Percentiles rank a stretch among this genome's conserved stretches.
phyloP scores from a whole-genome alignment of 768 basidiomycete genomes.

The Amanita brunnescens region DNA sequence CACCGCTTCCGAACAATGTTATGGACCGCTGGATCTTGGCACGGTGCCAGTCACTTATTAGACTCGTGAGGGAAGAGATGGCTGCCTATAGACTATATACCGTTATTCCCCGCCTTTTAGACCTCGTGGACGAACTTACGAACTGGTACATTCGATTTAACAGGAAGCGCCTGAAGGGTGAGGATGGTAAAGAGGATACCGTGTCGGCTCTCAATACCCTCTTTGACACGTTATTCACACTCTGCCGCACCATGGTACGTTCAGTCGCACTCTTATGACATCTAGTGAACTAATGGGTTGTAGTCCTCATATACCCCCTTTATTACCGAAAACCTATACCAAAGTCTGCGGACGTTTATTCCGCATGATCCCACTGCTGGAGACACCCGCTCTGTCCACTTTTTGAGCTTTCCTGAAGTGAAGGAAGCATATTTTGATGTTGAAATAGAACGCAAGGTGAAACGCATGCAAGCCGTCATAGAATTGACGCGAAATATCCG shows the following conservation, averaged over 20 bases:
- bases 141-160: slow-evolving; percentile 99
- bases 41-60: slow-evolving; percentile 94
- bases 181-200: slow-evolving; percentile 86
- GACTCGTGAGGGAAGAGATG: slow-evolving; percentile 90
- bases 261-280: not conserved
- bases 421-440: slow-evolving; percentile 93
- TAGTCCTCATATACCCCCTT: slow-evolving; percentile 98
- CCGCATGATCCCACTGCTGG: slow-evolving; percentile 61
- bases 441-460: slow-evolving; percentile 88
- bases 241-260: slow-evolving; percentile 89
- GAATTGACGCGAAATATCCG: slow-evolving; percentile 85
- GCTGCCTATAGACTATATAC: slow-evolving; percentile 95
- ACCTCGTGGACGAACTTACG: slow-evolving; percentile 91
- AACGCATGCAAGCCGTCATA: slow-evolving; percentile 92
- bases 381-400: slow-evolving; percentile 91
- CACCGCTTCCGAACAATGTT: slow-evolving; percentile 78
- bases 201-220: slow-evolving; percentile 85
- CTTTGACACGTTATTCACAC: slow-evolving; percentile 89
- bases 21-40: slow-evolving; percentile 99
- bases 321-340: slow-evolving; percentile 94
- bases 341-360: slow-evolving; percentile 78
- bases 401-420: slow-evolving; percentile 87
- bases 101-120: slow-evolving; percentile 89
- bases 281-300: not conserved
- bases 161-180: slow-evolving; percentile 89